These are phyloP conservation scores for Colletotrichum magnum DNA, from an alignment of 2,329 filamentous ascomycete species.

Conservation along the genomic window DNA sequence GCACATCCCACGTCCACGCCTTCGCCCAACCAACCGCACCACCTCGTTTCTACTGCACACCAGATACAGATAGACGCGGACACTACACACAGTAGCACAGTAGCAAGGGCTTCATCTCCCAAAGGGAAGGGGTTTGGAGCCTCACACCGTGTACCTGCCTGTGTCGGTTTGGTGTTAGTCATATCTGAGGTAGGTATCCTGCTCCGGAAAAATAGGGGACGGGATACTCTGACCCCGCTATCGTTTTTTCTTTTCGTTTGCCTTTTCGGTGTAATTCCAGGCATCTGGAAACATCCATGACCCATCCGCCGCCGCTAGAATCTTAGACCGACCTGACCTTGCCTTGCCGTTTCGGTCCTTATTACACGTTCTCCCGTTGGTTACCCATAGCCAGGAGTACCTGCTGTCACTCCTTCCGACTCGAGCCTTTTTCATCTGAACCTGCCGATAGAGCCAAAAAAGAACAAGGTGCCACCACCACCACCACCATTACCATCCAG, in stretches of 20 bases:
- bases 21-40: neutral
- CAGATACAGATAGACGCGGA: neutral
- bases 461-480: no score
- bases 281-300: constrained; percentile 40
- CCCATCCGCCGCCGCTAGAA: constrained; percentile 36
- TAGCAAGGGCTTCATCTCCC: neutral
- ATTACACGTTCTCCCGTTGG: constrained; percentile 28
- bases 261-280: constrained; percentile 2
- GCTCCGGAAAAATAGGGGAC: constrained; percentile 14
- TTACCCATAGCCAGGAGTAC: no score
- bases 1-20: constrained; percentile 4
- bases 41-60: neutral
- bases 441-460: constrained; percentile 19
- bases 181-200: neutral
- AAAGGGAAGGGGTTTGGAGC: no score
- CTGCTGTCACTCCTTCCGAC: neutral
- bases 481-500: neutral
- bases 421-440: constrained; percentile 37
- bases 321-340: constrained; percentile 18
- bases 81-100: neutral
- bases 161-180: no score
- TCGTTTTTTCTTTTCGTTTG: constrained; percentile 14
- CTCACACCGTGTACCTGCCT: no score
- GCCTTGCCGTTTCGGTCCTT: constrained; percentile 23
- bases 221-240: constrained; percentile 30